A percentile compares a stretch with the other conserved stretches of the same genome.
phyloP scores from a whole-genome alignment of 768 basidiomycete genomes.

The Russula sp. region DNA sequence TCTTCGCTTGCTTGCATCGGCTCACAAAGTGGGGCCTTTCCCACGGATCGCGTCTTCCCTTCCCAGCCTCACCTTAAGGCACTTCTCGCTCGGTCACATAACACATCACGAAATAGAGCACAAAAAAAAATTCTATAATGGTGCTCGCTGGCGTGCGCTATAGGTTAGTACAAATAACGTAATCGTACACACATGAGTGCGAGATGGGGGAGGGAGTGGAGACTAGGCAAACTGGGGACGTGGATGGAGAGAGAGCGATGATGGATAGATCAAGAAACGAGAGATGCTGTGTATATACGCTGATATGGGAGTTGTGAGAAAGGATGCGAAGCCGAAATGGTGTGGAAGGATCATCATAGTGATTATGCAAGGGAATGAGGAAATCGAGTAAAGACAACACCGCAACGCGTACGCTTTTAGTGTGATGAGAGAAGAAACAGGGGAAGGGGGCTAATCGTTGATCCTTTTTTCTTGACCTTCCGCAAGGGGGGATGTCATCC shows the following conservation, averaged over 20 bases:
- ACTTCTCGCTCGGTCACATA: not conserved
- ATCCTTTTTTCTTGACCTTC: slow-evolving; percentile 20
- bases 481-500: slow-evolving; percentile 9
- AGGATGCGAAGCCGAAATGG: slow-evolving; percentile 12
- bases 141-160: slow-evolving; percentile 17
- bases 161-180: slow-evolving; percentile 26
- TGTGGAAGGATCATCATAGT: slow-evolving; percentile 21
- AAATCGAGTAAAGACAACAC: slow-evolving; percentile 8
- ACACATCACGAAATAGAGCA: not conserved
- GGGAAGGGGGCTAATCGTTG: not conserved
- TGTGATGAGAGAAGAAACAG: not conserved
- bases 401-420: slow-evolving; percentile 12
- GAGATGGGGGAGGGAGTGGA: slow-evolving; percentile 1
- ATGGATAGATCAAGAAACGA: slow-evolving; percentile 20
- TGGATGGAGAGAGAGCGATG: slow-evolving; percentile 19
- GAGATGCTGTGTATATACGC: slow-evolving; percentile 26
- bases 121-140: slow-evolving; percentile 17
- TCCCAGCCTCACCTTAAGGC: not conserved
- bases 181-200: slow-evolving; percentile 22
- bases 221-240: not conserved
- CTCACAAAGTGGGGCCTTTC: not conserved
- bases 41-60: not conserved
- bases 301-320: slow-evolving; percentile 13
- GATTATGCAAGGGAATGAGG: slow-evolving; percentile 16
- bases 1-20: not conserved